Evolutionary conservation across 257 asterid genomes (phyloP).

Genomic region (Anisodus acutangulus): DNA sequence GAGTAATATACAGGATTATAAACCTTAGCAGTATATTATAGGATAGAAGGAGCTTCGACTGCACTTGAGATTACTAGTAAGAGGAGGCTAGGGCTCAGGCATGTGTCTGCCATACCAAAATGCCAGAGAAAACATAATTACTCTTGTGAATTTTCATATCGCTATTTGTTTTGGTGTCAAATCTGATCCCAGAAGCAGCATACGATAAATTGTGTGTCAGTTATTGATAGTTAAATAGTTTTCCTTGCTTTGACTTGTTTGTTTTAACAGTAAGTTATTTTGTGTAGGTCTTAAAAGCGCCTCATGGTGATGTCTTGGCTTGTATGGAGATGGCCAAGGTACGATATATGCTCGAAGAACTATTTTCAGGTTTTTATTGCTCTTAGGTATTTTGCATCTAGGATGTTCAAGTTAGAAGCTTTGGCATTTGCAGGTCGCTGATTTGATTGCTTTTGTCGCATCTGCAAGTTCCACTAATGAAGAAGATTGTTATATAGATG

Average conservation of each 20-base stretch:
- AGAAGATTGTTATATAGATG: constrained; percentile 67
- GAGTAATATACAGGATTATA: not conserved
- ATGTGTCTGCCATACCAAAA: constrained; percentile 4
- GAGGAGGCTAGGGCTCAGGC: constrained; percentile 20
- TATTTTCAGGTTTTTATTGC: not conserved
- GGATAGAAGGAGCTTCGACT: constrained; percentile 13
- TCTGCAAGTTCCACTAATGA: constrained; percentile 62
- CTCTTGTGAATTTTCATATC: constrained; percentile 13
- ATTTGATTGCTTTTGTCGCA: constrained; percentile 95
- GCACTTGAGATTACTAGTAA: not conserved
- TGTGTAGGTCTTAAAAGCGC: constrained; percentile 84
- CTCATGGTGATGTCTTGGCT: constrained; percentile 76
- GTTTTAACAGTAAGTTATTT: constrained; percentile 33
- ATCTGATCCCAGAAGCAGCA: constrained; percentile 8
- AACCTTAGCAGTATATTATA: not conserved
- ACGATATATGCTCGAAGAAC: constrained; percentile 28
- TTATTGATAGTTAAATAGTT: not conserved
- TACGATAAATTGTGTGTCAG: not conserved
- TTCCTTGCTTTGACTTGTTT: not conserved
- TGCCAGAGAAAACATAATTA: not conserved
- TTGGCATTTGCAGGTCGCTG: constrained; percentile 70
- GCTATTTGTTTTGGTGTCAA: not conserved
- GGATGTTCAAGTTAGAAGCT: constrained; percentile 21
- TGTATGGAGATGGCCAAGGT: constrained; percentile 99
- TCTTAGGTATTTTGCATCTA: constrained; percentile 19